Base-by-base conservation (phyloP, 2,329 filamentous ascomycete genomes). In the Geosmithia flava region DNA sequence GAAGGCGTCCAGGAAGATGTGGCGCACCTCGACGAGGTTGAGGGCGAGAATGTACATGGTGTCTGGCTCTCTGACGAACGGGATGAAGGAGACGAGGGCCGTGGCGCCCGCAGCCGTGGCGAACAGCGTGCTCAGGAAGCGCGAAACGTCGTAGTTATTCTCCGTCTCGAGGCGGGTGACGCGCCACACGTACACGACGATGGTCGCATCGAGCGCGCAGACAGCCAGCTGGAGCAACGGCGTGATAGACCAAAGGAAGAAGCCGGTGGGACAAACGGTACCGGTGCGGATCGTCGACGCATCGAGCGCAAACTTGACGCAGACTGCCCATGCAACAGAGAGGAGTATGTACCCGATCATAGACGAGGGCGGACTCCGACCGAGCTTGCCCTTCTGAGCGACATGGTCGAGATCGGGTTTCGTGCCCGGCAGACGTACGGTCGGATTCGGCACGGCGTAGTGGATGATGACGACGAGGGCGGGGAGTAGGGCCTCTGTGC, bases 1-100 rank as follows among this genome's bases (percentile, higher is more conserved):
- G 2, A 54, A 45, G 29, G 61, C 60, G 44, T 66, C 62, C 15
- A 59, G 8, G 15, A 60, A 20, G 6, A 67, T 51, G 23, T 66
- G 62, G 7, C 58, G 50, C 2, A 59, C 42, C 3, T 54, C 58
- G n/a, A 55, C 47, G 11, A 58, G 54, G 47, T 62, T 59, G 20
- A 42, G 13, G 7, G n/a, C 27, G 15, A 48, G 42, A 6, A 41
- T n/a, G 13, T 42, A 42, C 17, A 41, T 33, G 51, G 52, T 23
- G 58, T 54, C 15, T 57, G 56, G 7, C 53, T 50, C 48, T 61
- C 52, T 53, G 11, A 54, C 45, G 43, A 47, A 55, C n/a, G 53
- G 58, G 20, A 54, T 52, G 20, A 49, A 54, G 16, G 30, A 30
- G 42, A 51, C 55, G 54, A 66, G 17, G 48, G 48, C 30, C 11